Conservation (phyloP, 2,329 filamentous ascomycete genomes). For the Trematosphaeria pertusa region DNA sequence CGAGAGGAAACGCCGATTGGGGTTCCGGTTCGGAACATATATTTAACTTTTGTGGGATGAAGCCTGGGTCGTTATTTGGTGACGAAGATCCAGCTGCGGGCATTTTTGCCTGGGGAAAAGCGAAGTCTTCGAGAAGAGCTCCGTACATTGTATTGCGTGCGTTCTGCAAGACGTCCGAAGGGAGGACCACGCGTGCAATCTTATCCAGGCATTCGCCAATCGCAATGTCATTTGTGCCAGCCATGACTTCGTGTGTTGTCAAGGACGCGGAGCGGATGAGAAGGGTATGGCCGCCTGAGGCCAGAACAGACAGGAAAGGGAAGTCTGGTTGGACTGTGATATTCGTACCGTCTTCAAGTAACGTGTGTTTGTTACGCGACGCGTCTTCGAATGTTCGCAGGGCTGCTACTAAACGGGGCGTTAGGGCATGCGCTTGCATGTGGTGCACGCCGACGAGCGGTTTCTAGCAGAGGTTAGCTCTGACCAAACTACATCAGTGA, state of each 20-base stretch:
- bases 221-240: constrained; percentile 79
- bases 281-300: constrained; percentile 91
- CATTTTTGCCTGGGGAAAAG: constrained; percentile 62
- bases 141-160: constrained; percentile 78
- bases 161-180: constrained; percentile 61
- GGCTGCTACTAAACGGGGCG: constrained; percentile 76
- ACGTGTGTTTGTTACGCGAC: neutral
- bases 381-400: constrained; percentile 49
- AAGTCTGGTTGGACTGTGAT: constrained; percentile 62
- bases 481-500: no score
- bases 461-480: constrained; percentile 56
- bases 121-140: constrained; percentile 78
- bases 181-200: constrained; percentile 77
- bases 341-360: no score
- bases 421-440: constrained; percentile 96
- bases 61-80: constrained; percentile 39
- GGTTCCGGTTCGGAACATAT: neutral
- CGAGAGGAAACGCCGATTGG: neutral
- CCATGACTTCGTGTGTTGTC: constrained; percentile 75
- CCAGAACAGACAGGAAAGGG: constrained; percentile 86
- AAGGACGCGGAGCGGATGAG: constrained; percentile 76
- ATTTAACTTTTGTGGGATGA: neutral
- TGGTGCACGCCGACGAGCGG: constrained; percentile 90
- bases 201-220: constrained; percentile 92
- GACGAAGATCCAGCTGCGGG: constrained; percentile 38